Evolutionary conservation across 495 filamentous ascomycete genomes (phyloP).

Genomic region (Aspergillus panamensis): DNA sequence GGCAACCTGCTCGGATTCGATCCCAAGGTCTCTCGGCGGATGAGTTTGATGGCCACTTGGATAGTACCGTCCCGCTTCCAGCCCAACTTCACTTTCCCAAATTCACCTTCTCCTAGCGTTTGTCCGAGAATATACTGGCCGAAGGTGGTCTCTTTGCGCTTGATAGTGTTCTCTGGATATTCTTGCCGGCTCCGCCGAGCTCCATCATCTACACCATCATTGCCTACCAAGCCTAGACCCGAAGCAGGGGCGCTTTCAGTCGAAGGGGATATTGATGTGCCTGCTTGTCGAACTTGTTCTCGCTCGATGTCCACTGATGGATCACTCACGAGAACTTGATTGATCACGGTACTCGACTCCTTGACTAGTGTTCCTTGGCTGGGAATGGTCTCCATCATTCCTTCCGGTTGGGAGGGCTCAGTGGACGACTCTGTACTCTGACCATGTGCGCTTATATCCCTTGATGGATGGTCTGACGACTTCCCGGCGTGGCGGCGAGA

Average conservation of each 20-base stretch:
- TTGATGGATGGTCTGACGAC: conserved; percentile 29
- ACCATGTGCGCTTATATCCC: conserved; percentile 16
- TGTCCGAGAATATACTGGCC: conserved; percentile 94
- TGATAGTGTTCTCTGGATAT: conserved; percentile 50
- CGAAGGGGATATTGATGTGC: conserved; percentile 53
- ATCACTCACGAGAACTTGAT: conserved; percentile 73
- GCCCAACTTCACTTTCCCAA: conserved; percentile 98
- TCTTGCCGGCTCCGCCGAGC: conserved; percentile 73
- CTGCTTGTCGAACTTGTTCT: conserved; percentile 66
- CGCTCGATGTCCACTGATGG: conserved; percentile 74
- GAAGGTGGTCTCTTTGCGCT: conserved; percentile 79
- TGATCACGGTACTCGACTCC: conserved; percentile 58
- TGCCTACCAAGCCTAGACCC: conserved; percentile 52
- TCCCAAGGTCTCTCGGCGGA: conserved; percentile 82
- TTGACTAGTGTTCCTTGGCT: conserved; percentile 31
- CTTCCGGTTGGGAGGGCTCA: conserved; percentile 19
- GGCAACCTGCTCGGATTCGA: conserved; percentile 81
- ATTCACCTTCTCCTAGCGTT: conserved; percentile 97
- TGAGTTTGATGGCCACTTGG: conserved; percentile 97
- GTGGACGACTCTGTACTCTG: conserved; percentile 16
- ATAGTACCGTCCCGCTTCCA: conserved; percentile 96
- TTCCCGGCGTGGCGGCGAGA: conserved; percentile 31
- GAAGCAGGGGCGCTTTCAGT: conserved; percentile 50
- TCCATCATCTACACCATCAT: conserved; percentile 59
- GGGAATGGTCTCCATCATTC: conserved; percentile 26